A percentile compares a stretch with the other conserved stretches of the same genome.
phyloP scores from a whole-genome alignment of 1,139 yeast species.

The Sugiyamaella novakii region DNA sequence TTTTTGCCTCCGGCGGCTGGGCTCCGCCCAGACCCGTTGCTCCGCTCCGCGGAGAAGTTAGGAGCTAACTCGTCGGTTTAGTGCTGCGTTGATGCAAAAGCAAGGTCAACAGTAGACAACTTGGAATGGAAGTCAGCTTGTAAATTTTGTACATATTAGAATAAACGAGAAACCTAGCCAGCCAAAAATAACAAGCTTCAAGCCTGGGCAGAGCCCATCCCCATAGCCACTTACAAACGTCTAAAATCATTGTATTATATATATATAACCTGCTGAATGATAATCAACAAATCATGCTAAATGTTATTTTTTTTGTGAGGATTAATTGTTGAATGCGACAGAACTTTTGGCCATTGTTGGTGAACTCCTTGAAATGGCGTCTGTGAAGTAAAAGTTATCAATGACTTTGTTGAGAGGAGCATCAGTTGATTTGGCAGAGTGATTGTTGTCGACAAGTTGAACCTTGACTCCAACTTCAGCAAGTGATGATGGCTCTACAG shows the following conservation, averaged over 20 bases:
- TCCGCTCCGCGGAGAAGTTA: neutral
- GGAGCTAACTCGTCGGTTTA: conserved; percentile 7
- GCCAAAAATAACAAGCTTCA: no score
- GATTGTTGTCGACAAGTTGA: conserved; percentile 45
- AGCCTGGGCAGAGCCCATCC: no score
- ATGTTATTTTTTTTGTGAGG: conserved; percentile 6
- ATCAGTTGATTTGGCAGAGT: conserved; percentile 49
- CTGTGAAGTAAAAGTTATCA: conserved; percentile 84
- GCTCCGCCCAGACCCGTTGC: no score
- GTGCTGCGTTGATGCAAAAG: conserved; percentile 37
- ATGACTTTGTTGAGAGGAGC: conserved; percentile 62
- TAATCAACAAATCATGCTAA: conserved; percentile 14
- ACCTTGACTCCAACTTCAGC: conserved; percentile 62
- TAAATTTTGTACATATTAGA: conserved; percentile 16
- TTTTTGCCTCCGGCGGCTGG: conserved; percentile 10
- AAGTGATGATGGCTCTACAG: conserved; percentile 59
- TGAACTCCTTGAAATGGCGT: conserved; percentile 82
- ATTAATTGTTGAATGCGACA: conserved; percentile 38
- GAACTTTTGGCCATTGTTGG: conserved; percentile 87
- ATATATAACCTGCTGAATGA: conserved; percentile 6
- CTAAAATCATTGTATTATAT: conserved; percentile 11
- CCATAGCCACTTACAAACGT: neutral
- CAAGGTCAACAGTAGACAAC: conserved; percentile 27
- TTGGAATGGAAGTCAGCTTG: neutral
- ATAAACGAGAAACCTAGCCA: neutral